Evolutionary conservation across 345 rosid genomes (phyloP).

Genomic region (Eucalyptus globulus): DNA sequence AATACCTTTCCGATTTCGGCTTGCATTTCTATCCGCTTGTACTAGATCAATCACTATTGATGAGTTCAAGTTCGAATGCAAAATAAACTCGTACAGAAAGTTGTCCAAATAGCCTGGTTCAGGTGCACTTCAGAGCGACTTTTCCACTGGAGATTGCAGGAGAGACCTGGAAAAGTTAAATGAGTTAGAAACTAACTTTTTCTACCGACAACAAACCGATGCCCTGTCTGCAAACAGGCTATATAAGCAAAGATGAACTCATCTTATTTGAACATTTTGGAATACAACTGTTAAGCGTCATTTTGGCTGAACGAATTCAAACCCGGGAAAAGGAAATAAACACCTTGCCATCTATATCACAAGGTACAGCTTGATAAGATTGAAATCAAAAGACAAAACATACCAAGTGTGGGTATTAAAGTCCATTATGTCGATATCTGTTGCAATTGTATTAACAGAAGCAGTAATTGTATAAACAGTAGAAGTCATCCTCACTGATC

Average conservation of each 20-base stretch:
- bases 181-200: neutral
- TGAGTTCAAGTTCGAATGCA: neutral
- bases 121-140: constrained; percentile 12
- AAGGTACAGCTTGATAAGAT: neutral
- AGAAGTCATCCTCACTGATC: neutral
- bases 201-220: neutral
- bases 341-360: neutral
- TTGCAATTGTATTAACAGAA: neutral
- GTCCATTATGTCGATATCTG: neutral
- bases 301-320: neutral
- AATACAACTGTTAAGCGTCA: neutral
- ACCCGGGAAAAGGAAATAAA: neutral
- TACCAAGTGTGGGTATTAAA: neutral
- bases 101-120: neutral
- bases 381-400: neutral
- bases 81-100: neutral
- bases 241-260: neutral
- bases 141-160: constrained; percentile 7
- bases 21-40: constrained; percentile 18
- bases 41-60: constrained; percentile 1
- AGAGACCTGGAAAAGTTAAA: constrained; percentile 16
- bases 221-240: neutral
- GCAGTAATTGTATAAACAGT: neutral
- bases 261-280: neutral
- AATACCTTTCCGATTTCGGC: neutral